Evolutionary conservation across 768 basidiomycete genomes (phyloP).

Genomic region (Rhodocollybia butyracea): DNA sequence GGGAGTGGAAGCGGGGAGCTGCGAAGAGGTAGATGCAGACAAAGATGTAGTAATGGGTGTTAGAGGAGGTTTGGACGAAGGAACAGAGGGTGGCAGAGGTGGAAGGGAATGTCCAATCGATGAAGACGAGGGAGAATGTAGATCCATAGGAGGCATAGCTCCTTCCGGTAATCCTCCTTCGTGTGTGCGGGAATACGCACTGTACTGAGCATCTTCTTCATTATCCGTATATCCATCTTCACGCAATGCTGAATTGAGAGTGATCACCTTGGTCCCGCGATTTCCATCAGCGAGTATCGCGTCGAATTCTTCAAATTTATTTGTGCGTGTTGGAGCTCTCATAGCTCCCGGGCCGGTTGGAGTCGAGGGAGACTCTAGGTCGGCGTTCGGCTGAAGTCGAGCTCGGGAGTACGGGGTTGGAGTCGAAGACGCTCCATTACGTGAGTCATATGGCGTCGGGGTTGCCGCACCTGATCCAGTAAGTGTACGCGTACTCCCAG

Average conservation of each 20-base stretch:
- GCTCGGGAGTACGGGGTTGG: background rate
- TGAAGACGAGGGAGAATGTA: background rate
- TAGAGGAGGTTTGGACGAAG: background rate
- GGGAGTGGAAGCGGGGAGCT: background rate
- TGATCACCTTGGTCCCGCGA: constrained; percentile 40
- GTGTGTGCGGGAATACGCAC: background rate
- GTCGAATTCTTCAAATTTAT: background rate
- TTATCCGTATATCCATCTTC: background rate
- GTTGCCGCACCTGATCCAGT: background rate
- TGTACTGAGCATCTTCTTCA: background rate
- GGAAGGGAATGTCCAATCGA: background rate
- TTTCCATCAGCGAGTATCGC: background rate
- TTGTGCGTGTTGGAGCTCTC: background rate
- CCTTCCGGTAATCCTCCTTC: background rate
- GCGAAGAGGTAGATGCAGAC: background rate
- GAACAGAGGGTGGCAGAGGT: background rate
- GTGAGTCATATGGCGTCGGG: background rate
- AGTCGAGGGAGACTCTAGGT: background rate
- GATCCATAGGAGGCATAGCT: background rate
- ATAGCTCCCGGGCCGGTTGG: background rate
- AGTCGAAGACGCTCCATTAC: background rate
- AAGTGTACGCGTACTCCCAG: background rate
- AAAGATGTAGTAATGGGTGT: background rate
- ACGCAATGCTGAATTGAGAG: constrained; percentile 20
- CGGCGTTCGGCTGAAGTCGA: background rate